Evolutionary conservation across 2,329 filamentous ascomycete genomes (phyloP).

Genomic region (Escovopsis sp.): DNA sequence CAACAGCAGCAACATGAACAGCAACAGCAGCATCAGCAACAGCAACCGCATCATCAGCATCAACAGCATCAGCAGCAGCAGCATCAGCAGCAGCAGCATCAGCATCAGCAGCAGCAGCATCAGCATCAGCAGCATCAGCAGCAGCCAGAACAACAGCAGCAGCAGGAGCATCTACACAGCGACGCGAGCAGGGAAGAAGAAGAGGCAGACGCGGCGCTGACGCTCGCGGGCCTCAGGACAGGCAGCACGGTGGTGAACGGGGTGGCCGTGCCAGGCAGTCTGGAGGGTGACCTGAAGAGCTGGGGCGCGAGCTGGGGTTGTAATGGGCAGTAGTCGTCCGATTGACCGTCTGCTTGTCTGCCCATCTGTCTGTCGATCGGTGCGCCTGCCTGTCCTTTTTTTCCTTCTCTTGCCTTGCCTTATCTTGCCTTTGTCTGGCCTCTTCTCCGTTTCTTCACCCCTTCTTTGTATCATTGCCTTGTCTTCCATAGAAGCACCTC

Average conservation of each 20-base stretch:
- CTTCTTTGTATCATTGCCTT: too few species aligned
- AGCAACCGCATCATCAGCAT: background rate
- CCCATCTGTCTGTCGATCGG: background rate
- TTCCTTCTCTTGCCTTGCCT: background rate
- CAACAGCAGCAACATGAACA: conserved; percentile 4
- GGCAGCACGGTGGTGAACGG: conserved; percentile 7
- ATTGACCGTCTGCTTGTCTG: background rate
- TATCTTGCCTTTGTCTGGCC: too few species aligned
- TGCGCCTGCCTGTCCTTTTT: background rate
- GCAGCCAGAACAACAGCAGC: too few species aligned
- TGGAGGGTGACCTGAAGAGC: conserved; percentile 6
- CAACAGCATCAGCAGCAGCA: background rate
- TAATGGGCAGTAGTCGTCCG: conserved; percentile 1
- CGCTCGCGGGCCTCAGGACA: conserved; percentile 11
- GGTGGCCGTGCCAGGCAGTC: conserved; percentile 1
- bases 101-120: too few species aligned
- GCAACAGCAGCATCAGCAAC: too few species aligned
- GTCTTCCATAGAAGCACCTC: too few species aligned
- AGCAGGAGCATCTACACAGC: background rate
- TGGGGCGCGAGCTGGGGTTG: conserved; percentile 10
- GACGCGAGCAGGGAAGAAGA: conserved; percentile 8
- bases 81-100: background rate
- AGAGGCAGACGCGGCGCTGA: conserved; percentile 9
- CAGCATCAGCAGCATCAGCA: conserved; percentile 4
- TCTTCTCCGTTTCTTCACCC: too few species aligned